phyloP scores from a whole-genome alignment of 306 rosid genomes.

The Morella rubra region DNA sequence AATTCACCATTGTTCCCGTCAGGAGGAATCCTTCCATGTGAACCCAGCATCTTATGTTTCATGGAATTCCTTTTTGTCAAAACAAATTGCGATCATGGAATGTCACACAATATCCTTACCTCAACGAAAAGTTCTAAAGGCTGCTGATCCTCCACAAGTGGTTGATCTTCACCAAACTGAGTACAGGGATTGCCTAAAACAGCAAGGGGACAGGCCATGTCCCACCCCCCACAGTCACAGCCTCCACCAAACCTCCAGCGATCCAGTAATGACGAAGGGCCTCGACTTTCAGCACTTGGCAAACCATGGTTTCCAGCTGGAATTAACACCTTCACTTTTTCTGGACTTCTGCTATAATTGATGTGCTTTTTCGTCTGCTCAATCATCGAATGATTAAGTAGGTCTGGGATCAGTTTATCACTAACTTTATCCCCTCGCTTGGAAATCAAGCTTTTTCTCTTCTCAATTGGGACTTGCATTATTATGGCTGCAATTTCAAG shows the following conservation, averaged over 20 bases:
- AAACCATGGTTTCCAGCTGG: slow-evolving; percentile 83
- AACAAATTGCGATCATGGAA: slow-evolving; percentile 12
- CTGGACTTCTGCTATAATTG: slow-evolving; percentile 40
- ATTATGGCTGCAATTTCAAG: slow-evolving; percentile 77
- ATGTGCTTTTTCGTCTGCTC: slow-evolving; percentile 41
- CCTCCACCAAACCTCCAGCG: slow-evolving; percentile 89
- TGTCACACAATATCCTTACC: slow-evolving; percentile 50
- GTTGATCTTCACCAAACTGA: slow-evolving; percentile 46
- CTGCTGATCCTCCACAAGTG: slow-evolving; percentile 47
- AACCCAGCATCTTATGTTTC: background rate
- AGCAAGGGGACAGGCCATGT: slow-evolving; percentile 89
- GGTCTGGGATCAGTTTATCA: slow-evolving; percentile 33
- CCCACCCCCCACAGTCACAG: slow-evolving; percentile 99
- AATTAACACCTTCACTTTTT: slow-evolving; percentile 70
- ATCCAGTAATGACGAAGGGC: slow-evolving; percentile 79
- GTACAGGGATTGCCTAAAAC: slow-evolving; percentile 67
- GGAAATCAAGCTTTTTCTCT: slow-evolving; percentile 61
- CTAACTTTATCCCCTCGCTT: slow-evolving; percentile 36
- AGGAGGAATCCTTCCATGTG: background rate
- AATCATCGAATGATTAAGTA: slow-evolving; percentile 39
- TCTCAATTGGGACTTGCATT: slow-evolving; percentile 63
- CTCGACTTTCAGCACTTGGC: slow-evolving; percentile 53
- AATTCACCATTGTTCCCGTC: background rate
- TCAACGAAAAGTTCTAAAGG: slow-evolving; percentile 71
- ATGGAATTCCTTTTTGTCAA: background rate